phyloP scores from a whole-genome alignment of 148 eudicot genomes.

The Fagopyrum homotropicum region DNA sequence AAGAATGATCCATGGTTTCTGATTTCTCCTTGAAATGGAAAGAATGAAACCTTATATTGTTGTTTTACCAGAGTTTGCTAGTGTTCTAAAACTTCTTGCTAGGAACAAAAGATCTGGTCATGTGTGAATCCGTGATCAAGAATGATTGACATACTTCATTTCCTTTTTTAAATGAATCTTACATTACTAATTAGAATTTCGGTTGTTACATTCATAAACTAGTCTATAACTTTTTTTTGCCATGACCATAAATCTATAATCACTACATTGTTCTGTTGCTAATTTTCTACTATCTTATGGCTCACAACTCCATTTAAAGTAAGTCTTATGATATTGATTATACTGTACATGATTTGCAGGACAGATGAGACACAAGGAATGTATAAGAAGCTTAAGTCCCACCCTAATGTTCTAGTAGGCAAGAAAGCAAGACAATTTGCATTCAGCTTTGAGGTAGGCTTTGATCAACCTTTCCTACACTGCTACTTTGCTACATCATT shows the following conservation, averaged over 20 bases:
- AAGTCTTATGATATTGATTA: neutral
- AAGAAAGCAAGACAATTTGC: constrained; percentile 68
- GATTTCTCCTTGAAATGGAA: too few species aligned
- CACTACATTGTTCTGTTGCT: neutral
- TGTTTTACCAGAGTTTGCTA: too few species aligned
- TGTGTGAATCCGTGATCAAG: too few species aligned
- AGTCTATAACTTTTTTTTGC: neutral
- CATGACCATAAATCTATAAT: too few species aligned
- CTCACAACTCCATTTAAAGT: neutral
- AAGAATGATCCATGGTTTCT: too few species aligned
- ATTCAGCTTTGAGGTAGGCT: constrained; percentile 69
- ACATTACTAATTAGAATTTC: too few species aligned
- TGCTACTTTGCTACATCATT: neutral
- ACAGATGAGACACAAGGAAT: constrained; percentile 59
- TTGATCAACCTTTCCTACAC: neutral
- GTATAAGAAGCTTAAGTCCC: constrained; percentile 88
- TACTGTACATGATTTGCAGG: constrained; percentile 30
- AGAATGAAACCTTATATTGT: too few species aligned
- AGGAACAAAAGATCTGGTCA: too few species aligned
- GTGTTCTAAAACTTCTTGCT: too few species aligned
- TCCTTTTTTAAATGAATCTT: neutral
- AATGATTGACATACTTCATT: neutral
- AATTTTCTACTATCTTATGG: neutral
- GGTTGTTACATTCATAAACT: neutral
- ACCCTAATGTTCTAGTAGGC: constrained; percentile 63